Percentiles rank a stretch among this genome's conserved stretches.
These are phyloP conservation scores for Carpinus viminea DNA, from an alignment of 306 rosid species.

Conservation along the genomic window DNA sequence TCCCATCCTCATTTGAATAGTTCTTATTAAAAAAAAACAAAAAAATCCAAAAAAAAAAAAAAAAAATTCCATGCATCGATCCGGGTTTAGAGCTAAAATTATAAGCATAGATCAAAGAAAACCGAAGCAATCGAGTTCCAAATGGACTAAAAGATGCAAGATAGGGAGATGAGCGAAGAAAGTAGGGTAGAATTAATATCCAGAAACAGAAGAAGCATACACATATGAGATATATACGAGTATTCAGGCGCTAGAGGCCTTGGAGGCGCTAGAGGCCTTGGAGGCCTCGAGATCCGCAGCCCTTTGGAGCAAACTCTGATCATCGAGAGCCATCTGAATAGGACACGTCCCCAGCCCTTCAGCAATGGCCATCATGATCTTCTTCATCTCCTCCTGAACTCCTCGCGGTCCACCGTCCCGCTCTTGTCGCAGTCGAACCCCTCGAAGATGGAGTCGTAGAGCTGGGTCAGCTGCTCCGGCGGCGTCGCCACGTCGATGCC, in stretches of 20 bases:
- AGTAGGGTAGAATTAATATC: no score
- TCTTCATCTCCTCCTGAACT: constrained; percentile 82
- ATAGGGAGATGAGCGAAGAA: no score
- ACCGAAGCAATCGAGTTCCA: no score
- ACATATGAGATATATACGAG: neutral
- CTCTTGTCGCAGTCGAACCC: constrained; percentile 61
- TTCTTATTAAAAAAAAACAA: no score
- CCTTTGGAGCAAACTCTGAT: constrained; percentile 54
- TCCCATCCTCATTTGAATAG: no score
- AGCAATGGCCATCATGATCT: constrained; percentile 79
- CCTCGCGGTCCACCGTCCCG: constrained; percentile 59
- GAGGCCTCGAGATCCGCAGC: constrained; percentile 93
- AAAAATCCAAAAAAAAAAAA: no score
- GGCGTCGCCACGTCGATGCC: constrained; percentile 72
- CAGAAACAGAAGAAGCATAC: neutral
- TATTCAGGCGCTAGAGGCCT: neutral
- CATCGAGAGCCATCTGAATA: constrained; percentile 76
- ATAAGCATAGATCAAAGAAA: no score
- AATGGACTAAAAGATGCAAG: no score
- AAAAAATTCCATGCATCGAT: no score
- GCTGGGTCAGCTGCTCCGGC: constrained; percentile 57
- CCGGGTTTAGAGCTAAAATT: no score
- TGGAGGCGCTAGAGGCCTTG: constrained; percentile 20
- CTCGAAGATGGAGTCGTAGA: constrained; percentile 82
- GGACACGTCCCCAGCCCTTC: constrained; percentile 82